Evolutionary conservation across 768 basidiomycete genomes (phyloP), one percentile per base, ranked within the genome.

Genomic region (Leccinum disarticulatum): DNA sequence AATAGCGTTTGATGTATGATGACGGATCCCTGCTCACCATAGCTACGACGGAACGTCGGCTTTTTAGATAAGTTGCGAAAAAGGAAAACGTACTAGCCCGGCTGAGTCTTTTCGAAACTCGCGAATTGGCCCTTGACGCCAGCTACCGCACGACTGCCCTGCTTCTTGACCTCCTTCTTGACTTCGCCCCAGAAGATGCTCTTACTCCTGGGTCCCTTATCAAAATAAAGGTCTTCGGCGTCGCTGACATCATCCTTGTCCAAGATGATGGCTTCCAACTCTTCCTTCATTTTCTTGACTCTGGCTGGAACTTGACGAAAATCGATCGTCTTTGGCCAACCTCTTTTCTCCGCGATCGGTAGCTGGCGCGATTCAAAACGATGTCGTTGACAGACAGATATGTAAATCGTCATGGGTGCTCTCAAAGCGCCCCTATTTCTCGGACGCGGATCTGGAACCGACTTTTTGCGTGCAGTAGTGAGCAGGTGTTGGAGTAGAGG

Each of bases 1-100:
- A 86, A 87, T 13, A 96, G 79, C 0, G 87, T 87, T 64, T 90
- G 87, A 54, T 87, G 83, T 58, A 96, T 89, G 65, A 92, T 87
- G 22, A 91, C 80, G 6, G 87, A 90, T 11, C 93, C 93, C 38
- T 86, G 80, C 70, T 93, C 91, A 46, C 93, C 93, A 64, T 95
- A 96, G 72, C 93, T 96, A 58, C 6, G 54, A 48, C 4, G 11
- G 2, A 11, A 25, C 54, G 5, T 61, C 31, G 15, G 48, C 38
- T 31, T 57, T 19, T 28, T 35, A 38, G 17, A 58, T 52, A 22
- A 17, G 13, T 8, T 25, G 28, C 14, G 52, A 47, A 14, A 14
- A 33, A 55, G 30, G 35, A 25, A 28, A 58, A 83, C 92, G 76
- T 68, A 96, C 93, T 95, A 96, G 76, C 94, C 93, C 28, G 93